phyloP scores from a whole-genome alignment of 108 stramenopile genomes.

The Aurantiochytrium sp. region DNA sequence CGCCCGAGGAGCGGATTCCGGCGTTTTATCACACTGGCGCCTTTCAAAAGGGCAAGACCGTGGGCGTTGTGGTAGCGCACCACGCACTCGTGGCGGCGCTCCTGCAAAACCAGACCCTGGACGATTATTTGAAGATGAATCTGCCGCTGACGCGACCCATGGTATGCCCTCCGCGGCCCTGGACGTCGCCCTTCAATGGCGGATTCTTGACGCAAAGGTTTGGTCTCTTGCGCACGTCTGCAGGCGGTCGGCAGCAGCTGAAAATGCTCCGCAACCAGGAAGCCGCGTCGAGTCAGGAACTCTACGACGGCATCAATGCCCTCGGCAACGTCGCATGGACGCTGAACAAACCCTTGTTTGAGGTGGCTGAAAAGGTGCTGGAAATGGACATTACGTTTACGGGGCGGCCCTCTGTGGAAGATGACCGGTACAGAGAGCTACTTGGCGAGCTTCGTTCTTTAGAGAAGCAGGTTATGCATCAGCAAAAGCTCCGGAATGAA shows the following conservation, averaged over 20 bases:
- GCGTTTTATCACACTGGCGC: background rate
- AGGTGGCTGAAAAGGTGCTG: slow-evolving; percentile 67
- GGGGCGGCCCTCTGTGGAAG: slow-evolving; percentile 63
- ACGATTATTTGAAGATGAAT: background rate
- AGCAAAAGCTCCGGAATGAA: slow-evolving; percentile 60
- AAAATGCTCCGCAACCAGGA: slow-evolving; percentile 63
- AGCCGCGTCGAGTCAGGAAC: slow-evolving; percentile 34
- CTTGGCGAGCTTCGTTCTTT: background rate
- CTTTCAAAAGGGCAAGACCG: background rate
- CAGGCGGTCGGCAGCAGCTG: slow-evolving; percentile 61
- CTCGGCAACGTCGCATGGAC: slow-evolving; percentile 73
- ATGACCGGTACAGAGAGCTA: background rate
- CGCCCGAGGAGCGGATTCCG: background rate
- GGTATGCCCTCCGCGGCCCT: slow-evolving; percentile 76
- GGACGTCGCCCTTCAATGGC: slow-evolving; percentile 62
- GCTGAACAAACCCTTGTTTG: slow-evolving; percentile 67
- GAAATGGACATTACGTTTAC: slow-evolving; percentile 64
- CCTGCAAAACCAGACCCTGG: background rate
- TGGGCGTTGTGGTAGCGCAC: slow-evolving; percentile 12
- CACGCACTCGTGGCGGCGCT: background rate
- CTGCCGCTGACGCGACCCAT: slow-evolving; percentile 69
- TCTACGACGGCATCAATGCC: slow-evolving; percentile 74
- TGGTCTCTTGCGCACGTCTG: slow-evolving; percentile 61
- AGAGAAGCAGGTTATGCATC: background rate
- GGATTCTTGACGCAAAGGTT: slow-evolving; percentile 64